A percentile compares a stretch with the other conserved stretches of the same genome.
These are phyloP conservation scores for Beauveria varroae DNA, from an alignment of 2,329 filamentous ascomycete species.

Conservation along the genomic window DNA sequence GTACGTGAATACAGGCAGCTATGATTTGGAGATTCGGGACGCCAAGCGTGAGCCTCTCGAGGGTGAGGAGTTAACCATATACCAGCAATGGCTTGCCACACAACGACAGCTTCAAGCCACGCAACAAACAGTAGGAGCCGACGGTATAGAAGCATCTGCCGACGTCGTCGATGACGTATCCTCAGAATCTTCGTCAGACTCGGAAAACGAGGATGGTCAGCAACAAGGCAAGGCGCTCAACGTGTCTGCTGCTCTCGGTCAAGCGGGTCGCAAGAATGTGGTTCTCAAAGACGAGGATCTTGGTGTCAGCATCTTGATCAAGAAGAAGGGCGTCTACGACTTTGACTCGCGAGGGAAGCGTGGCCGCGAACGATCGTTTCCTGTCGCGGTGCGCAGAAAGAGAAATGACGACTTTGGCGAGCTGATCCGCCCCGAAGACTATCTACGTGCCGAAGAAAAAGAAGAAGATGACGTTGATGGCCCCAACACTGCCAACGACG, in stretches of 20 bases:
- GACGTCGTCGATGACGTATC: constrained; percentile 78
- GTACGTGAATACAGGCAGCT: constrained; percentile 57
- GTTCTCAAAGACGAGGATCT: constrained; percentile 83
- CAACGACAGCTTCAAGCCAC: constrained; percentile 82
- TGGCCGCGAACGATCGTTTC: constrained; percentile 87
- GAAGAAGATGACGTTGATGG: constrained; percentile 62
- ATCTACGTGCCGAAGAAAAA: constrained; percentile 83
- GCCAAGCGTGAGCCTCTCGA: constrained; percentile 59
- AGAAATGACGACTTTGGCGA: constrained; percentile 90
- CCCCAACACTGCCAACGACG: constrained; percentile 29
- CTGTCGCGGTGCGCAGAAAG: constrained; percentile 70
- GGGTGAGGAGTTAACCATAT: constrained; percentile 68
- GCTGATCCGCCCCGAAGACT: constrained; percentile 87
- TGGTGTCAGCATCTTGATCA: constrained; percentile 82
- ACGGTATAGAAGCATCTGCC: constrained; percentile 59
- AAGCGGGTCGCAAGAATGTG: constrained; percentile 77
- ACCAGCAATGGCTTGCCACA: constrained; percentile 88
- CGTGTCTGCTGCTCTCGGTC: constrained; percentile 75
- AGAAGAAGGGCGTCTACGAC: constrained; percentile 85
- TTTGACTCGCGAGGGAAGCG: constrained; percentile 88
- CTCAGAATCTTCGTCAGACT: constrained; percentile 77
- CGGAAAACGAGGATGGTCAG: constrained; percentile 82
- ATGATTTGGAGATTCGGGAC: constrained; percentile 53
- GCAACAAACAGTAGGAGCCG: constrained; percentile 60
- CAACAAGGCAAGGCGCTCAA: constrained; percentile 90